phyloP scores from a whole-genome alignment of 768 basidiomycete species.

The Boletus huronensis region DNA sequence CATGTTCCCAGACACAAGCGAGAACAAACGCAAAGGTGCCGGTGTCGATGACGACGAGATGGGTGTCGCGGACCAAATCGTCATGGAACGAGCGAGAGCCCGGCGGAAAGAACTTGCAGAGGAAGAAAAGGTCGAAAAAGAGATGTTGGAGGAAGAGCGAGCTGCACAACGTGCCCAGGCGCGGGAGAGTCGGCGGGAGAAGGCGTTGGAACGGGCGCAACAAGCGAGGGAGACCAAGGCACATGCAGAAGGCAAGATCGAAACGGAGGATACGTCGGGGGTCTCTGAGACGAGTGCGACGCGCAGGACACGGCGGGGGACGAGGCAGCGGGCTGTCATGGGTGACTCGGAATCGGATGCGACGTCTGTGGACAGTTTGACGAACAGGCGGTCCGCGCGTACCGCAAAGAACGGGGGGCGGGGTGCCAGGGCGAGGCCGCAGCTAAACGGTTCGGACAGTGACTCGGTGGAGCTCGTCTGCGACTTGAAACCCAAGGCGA shows the following conservation, averaged over 20 bases:
- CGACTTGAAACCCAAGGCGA: background rate
- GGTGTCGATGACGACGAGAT: slow-evolving; percentile 34
- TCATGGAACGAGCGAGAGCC: slow-evolving; percentile 41
- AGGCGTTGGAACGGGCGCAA: slow-evolving; percentile 23
- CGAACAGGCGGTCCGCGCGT: slow-evolving; percentile 10
- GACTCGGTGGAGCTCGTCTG: slow-evolving; percentile 2
- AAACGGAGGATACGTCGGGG: background rate
- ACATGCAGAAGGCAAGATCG: background rate
- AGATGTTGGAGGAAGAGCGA: slow-evolving; percentile 22
- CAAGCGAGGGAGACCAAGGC: slow-evolving; percentile 5
- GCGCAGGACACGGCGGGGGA: slow-evolving; percentile 1
- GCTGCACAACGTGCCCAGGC: slow-evolving; percentile 23
- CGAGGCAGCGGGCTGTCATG: background rate
- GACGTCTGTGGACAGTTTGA: slow-evolving; percentile 28
- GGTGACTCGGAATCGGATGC: slow-evolving; percentile 24
- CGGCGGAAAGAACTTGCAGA: slow-evolving; percentile 41
- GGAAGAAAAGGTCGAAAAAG: slow-evolving; percentile 37
- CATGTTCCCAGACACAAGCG: slow-evolving; percentile 64
- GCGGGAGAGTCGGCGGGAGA: slow-evolving; percentile 15
- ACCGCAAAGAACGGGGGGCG: background rate
- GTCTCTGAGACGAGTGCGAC: slow-evolving; percentile 6
- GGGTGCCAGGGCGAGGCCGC: background rate
- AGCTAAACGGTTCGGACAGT: slow-evolving; percentile 1
- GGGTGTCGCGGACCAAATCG: slow-evolving; percentile 38
- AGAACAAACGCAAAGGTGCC: slow-evolving; percentile 30